These are phyloP conservation scores for Fusarium pseudocircinatum DNA, from an alignment of 2,329 filamentous ascomycete genomes.

Conservation along the genomic window DNA sequence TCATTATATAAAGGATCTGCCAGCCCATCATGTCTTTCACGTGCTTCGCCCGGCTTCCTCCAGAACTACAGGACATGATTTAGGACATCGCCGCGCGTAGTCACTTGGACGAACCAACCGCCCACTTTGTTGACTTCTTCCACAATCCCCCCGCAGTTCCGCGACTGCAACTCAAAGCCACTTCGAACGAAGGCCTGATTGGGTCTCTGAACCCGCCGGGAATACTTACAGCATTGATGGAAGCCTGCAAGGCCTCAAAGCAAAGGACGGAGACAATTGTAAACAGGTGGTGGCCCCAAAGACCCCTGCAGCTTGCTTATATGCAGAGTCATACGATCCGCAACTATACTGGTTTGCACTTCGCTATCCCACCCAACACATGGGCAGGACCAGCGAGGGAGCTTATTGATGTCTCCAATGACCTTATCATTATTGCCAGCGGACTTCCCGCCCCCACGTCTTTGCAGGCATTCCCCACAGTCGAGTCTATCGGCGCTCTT, in stretches of 20 bases:
- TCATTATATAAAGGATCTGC: neutral
- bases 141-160: accelerated
- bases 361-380: neutral
- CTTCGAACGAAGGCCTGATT: neutral
- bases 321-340: neutral
- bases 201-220: neutral
- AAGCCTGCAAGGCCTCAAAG: accelerated
- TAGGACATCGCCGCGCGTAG: neutral
- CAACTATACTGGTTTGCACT: neutral
- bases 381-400: neutral
- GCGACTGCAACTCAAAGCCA: neutral
- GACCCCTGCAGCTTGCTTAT: neutral
- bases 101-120: neutral
- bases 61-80: accelerated
- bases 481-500: neutral
- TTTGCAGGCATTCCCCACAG: no score
- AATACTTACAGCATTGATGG: neutral
- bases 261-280: accelerated
- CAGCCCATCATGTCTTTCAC: neutral
- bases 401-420: neutral
- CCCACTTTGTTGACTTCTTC: neutral
- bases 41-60: neutral
- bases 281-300: neutral
- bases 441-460: no score
- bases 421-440: neutral